Conservation (phyloP, 169 alveolate species). For the Cryptosporidium sp. region DNA sequence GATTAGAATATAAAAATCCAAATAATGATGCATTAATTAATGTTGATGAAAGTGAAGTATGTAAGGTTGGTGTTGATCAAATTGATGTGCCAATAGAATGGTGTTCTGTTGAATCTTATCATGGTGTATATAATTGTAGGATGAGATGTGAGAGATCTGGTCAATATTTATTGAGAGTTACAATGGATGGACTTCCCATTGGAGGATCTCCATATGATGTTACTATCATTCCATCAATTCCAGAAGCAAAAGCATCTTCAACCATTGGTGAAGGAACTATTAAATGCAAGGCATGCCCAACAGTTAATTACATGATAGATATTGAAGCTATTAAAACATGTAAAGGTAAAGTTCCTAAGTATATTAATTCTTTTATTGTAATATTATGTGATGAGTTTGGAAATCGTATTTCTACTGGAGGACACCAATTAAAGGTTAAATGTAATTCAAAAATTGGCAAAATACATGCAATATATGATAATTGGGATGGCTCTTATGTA, state of each 20-base stretch:
- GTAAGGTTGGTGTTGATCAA: conserved; percentile 51
- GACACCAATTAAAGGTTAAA: conserved; percentile 76
- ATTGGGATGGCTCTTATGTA: conserved; percentile 77
- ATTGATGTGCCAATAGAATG: conserved; percentile 73
- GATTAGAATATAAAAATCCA: conserved; percentile 16
- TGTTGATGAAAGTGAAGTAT: conserved; percentile 35
- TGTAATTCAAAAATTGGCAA: conserved; percentile 74
- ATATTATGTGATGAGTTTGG: conserved; percentile 73
- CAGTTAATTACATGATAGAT: conserved; percentile 55
- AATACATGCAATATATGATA: conserved; percentile 75
- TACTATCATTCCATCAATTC: conserved; percentile 69
- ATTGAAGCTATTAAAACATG: conserved; percentile 56
- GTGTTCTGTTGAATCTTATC: conserved; percentile 60
- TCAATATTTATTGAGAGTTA: conserved; percentile 61
- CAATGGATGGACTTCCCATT: conserved; percentile 80
- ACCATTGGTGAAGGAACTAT: conserved; percentile 77
- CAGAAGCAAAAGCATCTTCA: conserved; percentile 77
- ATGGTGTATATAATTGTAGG: conserved; percentile 65
- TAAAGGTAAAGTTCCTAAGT: conserved; percentile 47
- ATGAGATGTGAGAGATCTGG: conserved; percentile 76
- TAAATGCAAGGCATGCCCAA: conserved; percentile 79
- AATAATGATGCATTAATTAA: conserved; percentile 46
- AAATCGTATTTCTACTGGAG: conserved; percentile 78
- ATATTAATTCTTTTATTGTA: conserved; percentile 69
- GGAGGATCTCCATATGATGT: conserved; percentile 82